These are phyloP conservation scores for Quercus ilex DNA, from an alignment of 306 rosid genomes.

Conservation along the genomic window DNA sequence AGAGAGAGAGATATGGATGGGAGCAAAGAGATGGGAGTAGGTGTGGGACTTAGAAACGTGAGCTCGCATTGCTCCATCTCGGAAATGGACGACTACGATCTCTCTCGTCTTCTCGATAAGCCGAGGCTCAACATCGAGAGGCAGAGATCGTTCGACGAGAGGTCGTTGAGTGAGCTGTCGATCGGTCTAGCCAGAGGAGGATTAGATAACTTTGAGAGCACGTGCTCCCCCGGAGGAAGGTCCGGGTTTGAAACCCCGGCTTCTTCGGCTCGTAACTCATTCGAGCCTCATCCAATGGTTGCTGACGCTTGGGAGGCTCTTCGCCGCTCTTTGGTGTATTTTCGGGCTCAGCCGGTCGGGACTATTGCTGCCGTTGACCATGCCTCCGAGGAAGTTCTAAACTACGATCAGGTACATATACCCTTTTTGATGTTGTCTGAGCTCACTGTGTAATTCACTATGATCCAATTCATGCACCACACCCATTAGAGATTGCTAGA, in stretches of 20 bases:
- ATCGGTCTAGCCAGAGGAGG: conserved; percentile 52
- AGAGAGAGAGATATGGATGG: too few species aligned
- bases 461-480: background rate
- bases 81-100: conserved; percentile 79
- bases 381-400: conserved; percentile 80
- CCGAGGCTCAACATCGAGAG: conserved; percentile 78
- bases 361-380: conserved; percentile 87
- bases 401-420: conserved; percentile 72
- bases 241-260: conserved; percentile 79
- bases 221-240: conserved; percentile 70
- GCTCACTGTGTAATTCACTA: background rate
- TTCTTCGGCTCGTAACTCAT: conserved; percentile 74
- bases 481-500: background rate
- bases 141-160: conserved; percentile 89
- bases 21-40: conserved; percentile 51
- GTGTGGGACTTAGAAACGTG: conserved; percentile 62
- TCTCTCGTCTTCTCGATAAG: conserved; percentile 65
- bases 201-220: conserved; percentile 56
- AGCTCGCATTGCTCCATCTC: conserved; percentile 70
- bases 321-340: conserved; percentile 67
- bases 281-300: conserved; percentile 95
- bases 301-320: conserved; percentile 96
- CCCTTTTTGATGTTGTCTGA: background rate
- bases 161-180: conserved; percentile 85
- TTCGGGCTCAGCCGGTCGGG: conserved; percentile 74